Base-by-base conservation (phyloP, 305 asterid genomes). In the Salvia sclarea region DNA sequence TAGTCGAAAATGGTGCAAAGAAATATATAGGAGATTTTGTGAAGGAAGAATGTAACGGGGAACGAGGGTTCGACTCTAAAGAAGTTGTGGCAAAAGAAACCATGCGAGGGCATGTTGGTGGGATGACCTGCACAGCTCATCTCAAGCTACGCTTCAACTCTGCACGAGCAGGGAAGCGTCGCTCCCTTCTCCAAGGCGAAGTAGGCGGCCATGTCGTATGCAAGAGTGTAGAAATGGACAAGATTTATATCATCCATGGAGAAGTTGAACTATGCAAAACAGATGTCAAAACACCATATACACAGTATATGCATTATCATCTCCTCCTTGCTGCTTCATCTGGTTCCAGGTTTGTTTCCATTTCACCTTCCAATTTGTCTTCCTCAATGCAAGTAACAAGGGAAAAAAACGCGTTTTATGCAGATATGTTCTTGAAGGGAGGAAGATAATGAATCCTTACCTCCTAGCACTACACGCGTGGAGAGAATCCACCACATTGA, bases 391-490 rank as follows among this genome's bases (percentile, higher is more conserved):
- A 14, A 40, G 49, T 10, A 16, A 2, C 3, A 0, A 6, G 33
- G 57, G n/a, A 12, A 12, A 33, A n/a, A 14, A 14, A 9, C 38
- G 38, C 14, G 12, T 35, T 21, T 64, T n/a, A 38, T 73, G 76
- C 81, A 84, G 90, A 71, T 84, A 82, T 63, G 60, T 74, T 45
- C 71, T 84, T 58, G 90, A 79, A 76, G 87, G 90, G 68, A 78
- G 66, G 74, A 84, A 84, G 74, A 66, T 74, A 16, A 68, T 82
- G 89, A 82, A 78, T 18, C 90, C 90, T 44, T 82, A 52, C 48
- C 55, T 84, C 18, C 52, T 78, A 20, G 87, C 60, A 8, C 65
- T 80, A 28, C 61, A 82, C 31, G 75, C 73, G 13, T 84, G 84
- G 87, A 78, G 64, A 60, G 89, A 84, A 28, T 82, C 85, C 12